Evolutionary conservation across 805 yeast genomes (phyloP).

Genomic region (Cyberlindnera nakhonratchasimensis): DNA sequence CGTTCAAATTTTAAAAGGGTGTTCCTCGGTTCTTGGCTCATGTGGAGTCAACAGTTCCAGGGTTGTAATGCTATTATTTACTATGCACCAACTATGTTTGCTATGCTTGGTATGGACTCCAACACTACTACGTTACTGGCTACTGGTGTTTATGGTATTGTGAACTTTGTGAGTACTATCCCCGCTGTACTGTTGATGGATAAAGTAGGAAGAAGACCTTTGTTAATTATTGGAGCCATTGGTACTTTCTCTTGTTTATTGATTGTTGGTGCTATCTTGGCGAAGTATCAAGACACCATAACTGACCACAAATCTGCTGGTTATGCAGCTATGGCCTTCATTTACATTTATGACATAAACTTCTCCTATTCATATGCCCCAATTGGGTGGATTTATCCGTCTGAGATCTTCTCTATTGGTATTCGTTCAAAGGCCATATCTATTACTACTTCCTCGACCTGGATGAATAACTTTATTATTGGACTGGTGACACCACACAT

Average conservation of each 20-base stretch:
- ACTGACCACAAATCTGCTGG: conserved; percentile 30
- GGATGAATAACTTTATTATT: conserved; percentile 48
- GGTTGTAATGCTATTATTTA: conserved; percentile 48
- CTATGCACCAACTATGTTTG: conserved; percentile 46
- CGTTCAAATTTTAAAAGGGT: conserved; percentile 18
- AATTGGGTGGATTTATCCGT: conserved; percentile 41
- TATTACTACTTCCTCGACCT: conserved; percentile 41
- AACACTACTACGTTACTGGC: conserved; percentile 42
- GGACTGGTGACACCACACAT: conserved; percentile 43
- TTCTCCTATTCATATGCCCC: conserved; percentile 45
- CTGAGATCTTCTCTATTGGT: conserved; percentile 42
- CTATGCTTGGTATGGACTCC: conserved; percentile 44
- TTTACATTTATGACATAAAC: conserved; percentile 40
- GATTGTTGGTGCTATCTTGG: conserved; percentile 39
- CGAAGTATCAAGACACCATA: conserved; percentile 3
- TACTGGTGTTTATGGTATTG: conserved; percentile 48
- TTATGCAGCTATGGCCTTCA: conserved; percentile 41
- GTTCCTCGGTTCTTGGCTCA: conserved; percentile 26
- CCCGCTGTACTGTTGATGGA: conserved; percentile 31
- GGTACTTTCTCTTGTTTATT: conserved; percentile 41
- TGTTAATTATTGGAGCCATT: conserved; percentile 37
- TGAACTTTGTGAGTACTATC: conserved; percentile 16
- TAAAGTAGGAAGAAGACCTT: conserved; percentile 39
- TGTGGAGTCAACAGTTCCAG: conserved; percentile 39
- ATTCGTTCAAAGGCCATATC: conserved; percentile 42